Evolutionary conservation across 2,329 filamentous ascomycete genomes (phyloP).

Genomic region (Ustilaginoidea virens): DNA sequence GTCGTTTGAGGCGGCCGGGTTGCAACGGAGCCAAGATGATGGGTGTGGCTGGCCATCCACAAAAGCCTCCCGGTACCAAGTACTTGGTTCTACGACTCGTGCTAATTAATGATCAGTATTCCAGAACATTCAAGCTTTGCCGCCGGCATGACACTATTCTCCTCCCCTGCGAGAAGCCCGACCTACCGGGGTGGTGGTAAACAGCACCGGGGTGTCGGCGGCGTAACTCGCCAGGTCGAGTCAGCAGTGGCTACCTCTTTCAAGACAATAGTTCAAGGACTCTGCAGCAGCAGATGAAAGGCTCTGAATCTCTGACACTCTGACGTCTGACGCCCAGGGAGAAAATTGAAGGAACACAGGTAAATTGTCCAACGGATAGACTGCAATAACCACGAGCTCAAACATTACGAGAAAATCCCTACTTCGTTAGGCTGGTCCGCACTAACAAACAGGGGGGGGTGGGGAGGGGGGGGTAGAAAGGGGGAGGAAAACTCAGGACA

Average conservation of each 20-base stretch:
- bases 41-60: slow-evolving; percentile 2
- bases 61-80: slow-evolving; percentile 19
- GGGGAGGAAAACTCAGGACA: slow-evolving; percentile 3
- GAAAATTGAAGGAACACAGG: no score
- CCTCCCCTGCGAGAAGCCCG: slow-evolving; percentile 17
- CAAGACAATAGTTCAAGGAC: no score
- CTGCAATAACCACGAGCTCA: no score
- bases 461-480: no score
- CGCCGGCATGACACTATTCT: slow-evolving; percentile 24
- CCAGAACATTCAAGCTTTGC: slow-evolving; percentile 20
- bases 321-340: no score
- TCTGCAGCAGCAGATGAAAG: no score
- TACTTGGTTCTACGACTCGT: slow-evolving; percentile 19
- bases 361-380: no score
- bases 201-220: slow-evolving; percentile 25
- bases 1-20: slow-evolving; percentile 3
- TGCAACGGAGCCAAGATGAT: slow-evolving; percentile 7
- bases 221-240: slow-evolving; percentile 9
- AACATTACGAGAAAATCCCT: not conserved
- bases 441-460: slow-evolving; percentile 1
- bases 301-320: no score
- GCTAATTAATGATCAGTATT: slow-evolving; percentile 21
- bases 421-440: no score
- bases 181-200: slow-evolving; percentile 17
- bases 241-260: slow-evolving; percentile 7